A percentile compares a stretch with the other conserved stretches of the same genome.
Conservation (phyloP, 768 basidiomycete species). For the Rubroboletus satanas region DNA sequence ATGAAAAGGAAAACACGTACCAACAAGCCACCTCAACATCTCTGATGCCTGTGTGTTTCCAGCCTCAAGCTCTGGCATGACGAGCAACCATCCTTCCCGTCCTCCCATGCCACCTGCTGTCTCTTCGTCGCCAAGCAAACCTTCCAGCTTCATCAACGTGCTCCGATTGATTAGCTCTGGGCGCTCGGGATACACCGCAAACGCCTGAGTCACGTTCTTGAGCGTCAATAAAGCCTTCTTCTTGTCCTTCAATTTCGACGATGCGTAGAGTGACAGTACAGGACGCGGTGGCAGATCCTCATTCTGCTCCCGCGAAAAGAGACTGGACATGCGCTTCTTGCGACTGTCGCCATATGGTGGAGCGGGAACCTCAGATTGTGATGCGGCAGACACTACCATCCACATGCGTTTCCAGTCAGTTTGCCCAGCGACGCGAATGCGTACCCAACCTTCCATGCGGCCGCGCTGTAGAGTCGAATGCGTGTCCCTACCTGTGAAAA, state of each 20-base stretch:
- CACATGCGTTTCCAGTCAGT: constrained; percentile 95
- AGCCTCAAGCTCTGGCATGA: constrained; percentile 84
- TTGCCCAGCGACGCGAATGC: constrained; percentile 90
- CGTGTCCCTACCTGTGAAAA: constrained; percentile 41
- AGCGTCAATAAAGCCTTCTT: constrained; percentile 71
- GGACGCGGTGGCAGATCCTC: constrained; percentile 37
- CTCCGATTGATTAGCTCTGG: constrained; percentile 86
- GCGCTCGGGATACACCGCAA: constrained; percentile 95
- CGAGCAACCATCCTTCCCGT: constrained; percentile 79
- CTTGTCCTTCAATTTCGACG: constrained; percentile 68
- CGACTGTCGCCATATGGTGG: constrained; percentile 26
- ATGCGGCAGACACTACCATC: constrained; percentile 64
- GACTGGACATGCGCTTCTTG: constrained; percentile 54
- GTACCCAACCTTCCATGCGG: constrained; percentile 87
- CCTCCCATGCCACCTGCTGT: constrained; percentile 63
- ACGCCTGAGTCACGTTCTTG: constrained; percentile 72
- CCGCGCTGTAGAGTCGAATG: constrained; percentile 65
- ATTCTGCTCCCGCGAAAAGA: constrained; percentile 56
- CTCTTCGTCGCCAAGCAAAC: constrained; percentile 72
- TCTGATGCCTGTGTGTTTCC: constrained; percentile 64
- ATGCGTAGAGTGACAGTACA: constrained; percentile 55
- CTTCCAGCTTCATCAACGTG: constrained; percentile 91
- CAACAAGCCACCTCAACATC: constrained; percentile 89
- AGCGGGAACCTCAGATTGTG: constrained; percentile 26
- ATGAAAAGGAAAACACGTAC: constrained; percentile 40